These are phyloP conservation scores for Pyrenophora tritici-repentis DNA, from an alignment of 2,329 filamentous ascomycete species.

Conservation along the genomic window DNA sequence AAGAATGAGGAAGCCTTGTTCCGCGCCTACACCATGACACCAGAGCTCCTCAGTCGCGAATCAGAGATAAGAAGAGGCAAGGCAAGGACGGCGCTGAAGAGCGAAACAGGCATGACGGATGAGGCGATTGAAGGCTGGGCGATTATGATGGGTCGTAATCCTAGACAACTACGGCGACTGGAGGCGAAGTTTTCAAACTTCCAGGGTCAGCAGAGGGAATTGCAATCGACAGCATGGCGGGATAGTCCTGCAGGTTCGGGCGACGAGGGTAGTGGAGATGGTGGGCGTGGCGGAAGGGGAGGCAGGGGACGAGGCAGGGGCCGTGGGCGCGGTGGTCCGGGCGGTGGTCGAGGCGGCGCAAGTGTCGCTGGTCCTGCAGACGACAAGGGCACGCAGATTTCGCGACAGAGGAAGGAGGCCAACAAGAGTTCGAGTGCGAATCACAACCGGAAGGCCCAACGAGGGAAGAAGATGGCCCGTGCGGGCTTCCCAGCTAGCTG, in stretches of 20 bases:
- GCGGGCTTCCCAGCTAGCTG: constrained; percentile 54
- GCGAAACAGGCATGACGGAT: constrained; percentile 86
- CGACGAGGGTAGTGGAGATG: constrained; percentile 53
- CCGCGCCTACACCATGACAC: constrained; percentile 68
- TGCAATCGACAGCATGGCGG: constrained; percentile 68
- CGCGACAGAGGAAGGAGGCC: constrained; percentile 77
- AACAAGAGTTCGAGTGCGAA: constrained; percentile 83
- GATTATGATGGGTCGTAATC: constrained; percentile 78
- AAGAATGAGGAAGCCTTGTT: constrained; percentile 74
- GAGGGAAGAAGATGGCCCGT: constrained; percentile 65
- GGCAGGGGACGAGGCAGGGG: constrained; percentile 44
- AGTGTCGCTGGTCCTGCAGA: constrained; percentile 68
- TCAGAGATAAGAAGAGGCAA: constrained; percentile 69
- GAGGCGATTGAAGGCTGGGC: constrained; percentile 95
- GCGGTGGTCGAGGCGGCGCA: constrained; percentile 45
- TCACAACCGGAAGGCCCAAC: constrained; percentile 78
- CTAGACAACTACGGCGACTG: constrained; percentile 68
- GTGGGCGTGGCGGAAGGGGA: constrained; percentile 53
- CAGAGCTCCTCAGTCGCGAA: constrained; percentile 72
- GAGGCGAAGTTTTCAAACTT: constrained; percentile 73
- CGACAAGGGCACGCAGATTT: constrained; percentile 72
- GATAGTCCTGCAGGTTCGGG: constrained; percentile 59
- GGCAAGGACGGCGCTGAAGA: constrained; percentile 67
- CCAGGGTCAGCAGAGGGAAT: constrained; percentile 66
- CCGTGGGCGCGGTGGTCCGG: constrained; percentile 40